phyloP scores from a whole-genome alignment of 2,329 filamentous ascomycete species.

The Macrophomina phaseolina region DNA sequence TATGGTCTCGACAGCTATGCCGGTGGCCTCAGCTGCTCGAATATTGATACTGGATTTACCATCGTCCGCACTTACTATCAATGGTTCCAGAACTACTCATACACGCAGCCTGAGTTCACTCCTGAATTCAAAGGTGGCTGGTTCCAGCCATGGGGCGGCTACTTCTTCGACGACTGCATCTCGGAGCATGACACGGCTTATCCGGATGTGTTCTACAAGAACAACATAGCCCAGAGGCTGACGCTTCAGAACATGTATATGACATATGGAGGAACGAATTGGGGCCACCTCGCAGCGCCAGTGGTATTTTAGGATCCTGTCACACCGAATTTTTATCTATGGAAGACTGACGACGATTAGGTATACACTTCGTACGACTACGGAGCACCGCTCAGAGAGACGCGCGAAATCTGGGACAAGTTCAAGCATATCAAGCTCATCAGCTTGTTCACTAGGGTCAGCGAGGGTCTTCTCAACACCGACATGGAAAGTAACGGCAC shows the following conservation, averaged over 20 bases:
- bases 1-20: conserved; percentile 63
- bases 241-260: conserved; percentile 68
- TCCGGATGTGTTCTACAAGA: conserved; percentile 68
- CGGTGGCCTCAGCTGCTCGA: conserved; percentile 60
- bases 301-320: conserved; percentile 35
- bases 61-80: conserved; percentile 55
- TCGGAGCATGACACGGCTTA: conserved; percentile 63
- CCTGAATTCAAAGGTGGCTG: conserved; percentile 66
- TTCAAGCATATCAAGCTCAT: conserved; percentile 69
- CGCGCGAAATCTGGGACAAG: conserved; percentile 63
- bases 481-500: conserved; percentile 58
- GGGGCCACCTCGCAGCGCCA: conserved; percentile 64
- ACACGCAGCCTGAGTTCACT: conserved; percentile 60
- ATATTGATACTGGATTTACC: conserved; percentile 62
- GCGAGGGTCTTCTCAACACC: conserved; percentile 62
- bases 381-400: conserved; percentile 65
- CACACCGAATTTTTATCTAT: too few species aligned
- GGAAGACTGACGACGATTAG: too few species aligned
- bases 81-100: conserved; percentile 51
- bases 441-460: conserved; percentile 64
- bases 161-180: conserved; percentile 58
- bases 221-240: conserved; percentile 65
- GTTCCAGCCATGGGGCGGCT: conserved; percentile 68
- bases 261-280: conserved; percentile 69
- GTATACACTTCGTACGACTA: conserved; percentile 67